Evolutionary conservation across 441 rosid species (phyloP).

Genomic region (Syzygium syzygioides): DNA sequence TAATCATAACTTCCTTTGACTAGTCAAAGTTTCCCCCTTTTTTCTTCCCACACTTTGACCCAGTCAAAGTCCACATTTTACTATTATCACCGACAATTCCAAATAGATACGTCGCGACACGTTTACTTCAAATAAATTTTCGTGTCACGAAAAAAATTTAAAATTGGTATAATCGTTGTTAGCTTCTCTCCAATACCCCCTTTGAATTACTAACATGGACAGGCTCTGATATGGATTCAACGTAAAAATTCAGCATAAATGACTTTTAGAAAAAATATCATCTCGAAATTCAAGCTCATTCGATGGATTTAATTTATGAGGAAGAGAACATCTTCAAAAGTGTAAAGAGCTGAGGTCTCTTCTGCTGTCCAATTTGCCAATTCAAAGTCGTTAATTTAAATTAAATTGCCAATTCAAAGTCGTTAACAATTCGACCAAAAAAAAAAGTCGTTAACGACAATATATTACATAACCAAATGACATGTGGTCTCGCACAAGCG

Average conservation of each 20-base stretch:
- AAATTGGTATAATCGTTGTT: neutral
- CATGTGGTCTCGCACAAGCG: neutral
- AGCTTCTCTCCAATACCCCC: neutral
- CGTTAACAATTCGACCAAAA: no score
- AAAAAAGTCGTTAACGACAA: neutral
- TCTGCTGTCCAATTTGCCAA: constrained; percentile 21
- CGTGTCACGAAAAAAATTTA: neutral
- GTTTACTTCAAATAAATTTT: neutral
- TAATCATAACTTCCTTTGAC: no score
- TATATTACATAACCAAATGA: neutral
- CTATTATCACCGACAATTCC: no score
- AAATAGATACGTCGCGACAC: neutral
- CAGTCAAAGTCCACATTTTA: no score
- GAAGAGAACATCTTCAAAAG: constrained; percentile 24
- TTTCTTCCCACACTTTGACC: no score
- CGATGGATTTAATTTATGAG: no score
- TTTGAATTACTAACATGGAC: neutral
- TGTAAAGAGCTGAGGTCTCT: constrained; percentile 38
- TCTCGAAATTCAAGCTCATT: neutral
- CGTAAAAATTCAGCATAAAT: neutral
- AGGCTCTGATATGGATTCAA: neutral
- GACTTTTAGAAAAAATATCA: neutral
- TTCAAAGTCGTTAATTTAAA: neutral
- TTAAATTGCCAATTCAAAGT: no score
- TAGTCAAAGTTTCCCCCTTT: no score